Base-by-base conservation (phyloP, 2,329 filamentous ascomycete genomes). In the Fusarium keratoplasticum region DNA sequence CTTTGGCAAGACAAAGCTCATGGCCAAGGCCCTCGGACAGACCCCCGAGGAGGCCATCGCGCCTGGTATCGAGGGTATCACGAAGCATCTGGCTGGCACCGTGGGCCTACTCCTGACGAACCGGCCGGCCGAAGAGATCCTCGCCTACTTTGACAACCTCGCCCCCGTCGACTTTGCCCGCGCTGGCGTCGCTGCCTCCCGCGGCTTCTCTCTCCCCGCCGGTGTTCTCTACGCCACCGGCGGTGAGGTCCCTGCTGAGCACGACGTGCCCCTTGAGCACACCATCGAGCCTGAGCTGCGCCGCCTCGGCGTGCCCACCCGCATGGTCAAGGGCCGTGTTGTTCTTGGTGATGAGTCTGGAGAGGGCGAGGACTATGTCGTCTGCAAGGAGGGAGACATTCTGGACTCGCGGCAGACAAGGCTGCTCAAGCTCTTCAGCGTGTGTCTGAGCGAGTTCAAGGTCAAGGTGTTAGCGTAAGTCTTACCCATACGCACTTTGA, bases 1-100 rank as follows among this genome's bases (percentile, higher is more conserved):
- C 91, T 98, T 98, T 85, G 96, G 96, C 86, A 99, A 98, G 88
- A 98, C 96, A 69, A 98, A 98, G 86, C 95, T 99, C 83, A 98
- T 98, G 95, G 92, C 94, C 79, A 96, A 96, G 85, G 95, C 96
- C 66, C 93, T 99, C 29, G 96, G 96, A 81, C 89, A 90, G 74
- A 92, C 88, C 63, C 88, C 91, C 76, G 93, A 94, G 80, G 93
- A 94, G 79, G 94, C 95, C 85, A 90, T 94, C 84, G 93, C 94
- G 77, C 90, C 94, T 52, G 94, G 94, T 81, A 90, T 96, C 79
- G 88, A 94, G 81, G 85, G 86, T 72, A 90, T 98, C 67, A 86
- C 89, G 22, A 86, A 87, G 54, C 89, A 94, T 87, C 88, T 98
- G 61, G 85, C 88, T 76, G 96, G 96, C 80, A 93, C 93, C 78